Percentiles rank a stretch among this genome's conserved stretches.
Evolutionary conservation across 2,329 filamentous ascomycete genomes (phyloP).

Genomic region (Zalaria obscura): DNA sequence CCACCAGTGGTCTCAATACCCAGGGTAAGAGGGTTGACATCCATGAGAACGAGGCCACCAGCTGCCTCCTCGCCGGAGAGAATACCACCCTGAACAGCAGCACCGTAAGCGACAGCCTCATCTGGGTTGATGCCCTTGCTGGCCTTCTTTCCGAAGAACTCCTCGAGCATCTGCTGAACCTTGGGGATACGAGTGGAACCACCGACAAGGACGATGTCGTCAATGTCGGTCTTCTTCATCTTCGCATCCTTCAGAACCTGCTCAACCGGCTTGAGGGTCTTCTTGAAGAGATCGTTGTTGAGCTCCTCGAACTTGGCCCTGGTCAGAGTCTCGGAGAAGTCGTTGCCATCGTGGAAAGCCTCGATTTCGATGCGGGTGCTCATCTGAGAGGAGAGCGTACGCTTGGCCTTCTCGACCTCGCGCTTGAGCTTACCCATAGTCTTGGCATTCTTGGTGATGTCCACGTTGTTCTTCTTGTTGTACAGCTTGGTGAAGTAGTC

Average conservation of each 20-base stretch:
- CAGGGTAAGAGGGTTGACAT: constrained; percentile 90
- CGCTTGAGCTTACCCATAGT: constrained; percentile 99
- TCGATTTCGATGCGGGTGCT: constrained; percentile 61
- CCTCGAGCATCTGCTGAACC: constrained; percentile 82
- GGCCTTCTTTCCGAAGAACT: constrained; percentile 96
- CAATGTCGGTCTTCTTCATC: constrained; percentile 86
- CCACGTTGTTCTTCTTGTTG: constrained; percentile 95
- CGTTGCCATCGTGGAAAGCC: constrained; percentile 88
- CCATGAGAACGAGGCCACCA: constrained; percentile 78
- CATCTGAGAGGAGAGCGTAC: constrained; percentile 50
- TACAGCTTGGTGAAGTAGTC: constrained; percentile 92
- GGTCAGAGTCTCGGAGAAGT: constrained; percentile 96
- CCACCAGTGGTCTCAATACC: constrained; percentile 96
- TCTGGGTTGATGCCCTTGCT: constrained; percentile 99
- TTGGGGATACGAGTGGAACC: constrained; percentile 99
- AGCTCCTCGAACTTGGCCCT: constrained; percentile 99
- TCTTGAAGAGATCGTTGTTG: constrained; percentile 98
- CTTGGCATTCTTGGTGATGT: constrained; percentile 89
- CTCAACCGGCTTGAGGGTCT: constrained; percentile 96
- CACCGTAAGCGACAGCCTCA: constrained; percentile 95
- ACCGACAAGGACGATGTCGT: constrained; percentile 96
- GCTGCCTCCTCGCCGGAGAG: constrained; percentile 74
- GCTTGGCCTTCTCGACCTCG: constrained; percentile 98
- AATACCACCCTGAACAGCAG: constrained; percentile 92
- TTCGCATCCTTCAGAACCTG: constrained; percentile 98